Evolutionary conservation across 1,284 basidiomycete species (phyloP), one percentile per base, ranked within the genome.

Genomic region (Malassezia sympodialis): DNA sequence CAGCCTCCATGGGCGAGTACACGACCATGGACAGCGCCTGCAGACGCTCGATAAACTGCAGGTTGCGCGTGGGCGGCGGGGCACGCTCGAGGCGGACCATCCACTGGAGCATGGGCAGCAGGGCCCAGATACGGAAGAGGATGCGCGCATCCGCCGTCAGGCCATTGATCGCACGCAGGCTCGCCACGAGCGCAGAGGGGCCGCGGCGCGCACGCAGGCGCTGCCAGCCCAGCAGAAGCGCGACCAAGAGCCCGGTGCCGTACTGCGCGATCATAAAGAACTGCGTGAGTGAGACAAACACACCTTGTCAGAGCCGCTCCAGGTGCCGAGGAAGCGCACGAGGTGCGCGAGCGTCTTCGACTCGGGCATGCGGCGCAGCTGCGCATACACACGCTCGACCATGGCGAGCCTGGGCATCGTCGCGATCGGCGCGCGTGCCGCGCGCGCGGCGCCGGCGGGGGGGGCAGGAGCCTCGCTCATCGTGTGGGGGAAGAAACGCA

Each of bases 101-200:
- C 71, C 71, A 74, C 58, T 74, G 62, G 48, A 72, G 21, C 49
- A 74, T 74, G 32, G 70, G 68, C 42, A 74, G 54, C n/a, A 73
- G 56, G n/a, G 67, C 69, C 69, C 70, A 72, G 49, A 74, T 74
- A 24, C 72, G 60, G 58, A 59, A 72, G 7, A 74, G 61, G 27
- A 63, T 50, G 12, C 72, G 54, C 3, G 69, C 72, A 52, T 74
- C 67, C 49, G 63, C 61, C 37, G 68, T 57, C 28, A 73, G 59
- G 27, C 60, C 49, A 32, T 52, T 52, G 15, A 73, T 61, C 37
- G 60, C 63, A 28, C 58, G 51, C 8, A 73, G 19, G 3, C 62
- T 47, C 44, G 60, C 52, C 0, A 64, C 67, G 12, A 59, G 59
- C 11, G 51, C 58, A 2, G 63, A 60, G 28, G 63, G 63, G 39